A percentile compares a stretch with the other conserved stretches of the same genome.
Conservation (phyloP, 2,329 filamentous ascomycete genomes). For the Pleurostoma richardsiae region DNA sequence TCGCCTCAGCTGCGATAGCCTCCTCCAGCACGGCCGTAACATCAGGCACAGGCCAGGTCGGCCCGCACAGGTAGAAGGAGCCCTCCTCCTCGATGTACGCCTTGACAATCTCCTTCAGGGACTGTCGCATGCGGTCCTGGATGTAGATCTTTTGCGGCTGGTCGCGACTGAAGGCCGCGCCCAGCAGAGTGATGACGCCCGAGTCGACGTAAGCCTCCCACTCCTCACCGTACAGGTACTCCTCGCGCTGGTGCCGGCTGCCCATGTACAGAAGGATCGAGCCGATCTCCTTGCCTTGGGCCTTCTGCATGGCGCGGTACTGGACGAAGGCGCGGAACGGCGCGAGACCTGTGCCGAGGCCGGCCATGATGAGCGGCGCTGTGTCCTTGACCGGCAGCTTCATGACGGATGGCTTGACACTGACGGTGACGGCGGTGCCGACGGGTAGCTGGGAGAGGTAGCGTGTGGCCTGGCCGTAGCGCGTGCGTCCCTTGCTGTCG, state of each 20-base stretch:
- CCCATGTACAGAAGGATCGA: slow-evolving; percentile 94
- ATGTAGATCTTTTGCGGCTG: slow-evolving; percentile 99
- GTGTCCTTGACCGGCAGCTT: slow-evolving; percentile 87
- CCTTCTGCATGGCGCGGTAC: slow-evolving; percentile 95
- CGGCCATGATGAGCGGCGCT: slow-evolving; percentile 96
- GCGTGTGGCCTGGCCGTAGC: slow-evolving; percentile 87
- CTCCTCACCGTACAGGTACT: slow-evolving; percentile 98
- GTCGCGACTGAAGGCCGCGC: slow-evolving; percentile 91
- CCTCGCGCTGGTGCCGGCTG: slow-evolving; percentile 93
- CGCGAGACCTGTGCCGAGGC: slow-evolving; percentile 93
- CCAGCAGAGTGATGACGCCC: slow-evolving; percentile 89
- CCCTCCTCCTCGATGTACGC: slow-evolving; percentile 86
- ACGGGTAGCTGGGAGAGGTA: slow-evolving; percentile 75
- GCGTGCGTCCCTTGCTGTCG: slow-evolving; percentile 79
- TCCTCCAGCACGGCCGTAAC: slow-evolving; percentile 92
- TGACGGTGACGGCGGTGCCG: slow-evolving; percentile 79
- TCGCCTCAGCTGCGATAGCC: slow-evolving; percentile 74
- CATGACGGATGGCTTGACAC: slow-evolving; percentile 98
- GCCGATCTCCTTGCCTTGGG: slow-evolving; percentile 93
- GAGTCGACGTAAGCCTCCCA: slow-evolving; percentile 98
- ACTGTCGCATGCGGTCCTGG: slow-evolving; percentile 95
- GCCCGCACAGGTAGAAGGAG: slow-evolving; percentile 94
- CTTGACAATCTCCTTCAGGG: slow-evolving; percentile 72
- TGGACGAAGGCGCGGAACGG: slow-evolving; percentile 99
- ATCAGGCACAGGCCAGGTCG: slow-evolving; percentile 97